Evolutionary conservation across 1,284 basidiomycete species (phyloP).

Genomic region (Boletus semigastroideus): DNA sequence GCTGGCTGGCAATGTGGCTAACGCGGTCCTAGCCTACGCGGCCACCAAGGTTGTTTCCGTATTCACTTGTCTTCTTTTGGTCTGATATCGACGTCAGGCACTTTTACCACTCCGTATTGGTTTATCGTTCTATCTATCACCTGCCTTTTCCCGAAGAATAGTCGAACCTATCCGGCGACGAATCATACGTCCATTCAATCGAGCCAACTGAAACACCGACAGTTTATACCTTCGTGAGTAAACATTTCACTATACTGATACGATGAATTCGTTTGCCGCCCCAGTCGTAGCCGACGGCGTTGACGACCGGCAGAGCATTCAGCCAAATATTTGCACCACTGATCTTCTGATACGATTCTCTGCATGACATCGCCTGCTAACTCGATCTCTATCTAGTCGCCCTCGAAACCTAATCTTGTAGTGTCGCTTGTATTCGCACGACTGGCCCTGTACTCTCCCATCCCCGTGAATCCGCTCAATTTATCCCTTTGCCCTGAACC

Average conservation of each 20-base stretch:
- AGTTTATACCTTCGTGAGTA: constrained; percentile 15
- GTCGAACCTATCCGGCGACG: constrained; percentile 54
- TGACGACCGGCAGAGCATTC: constrained; percentile 36
- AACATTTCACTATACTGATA: neutral
- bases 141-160: constrained; percentile 66
- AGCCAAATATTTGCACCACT: constrained; percentile 37
- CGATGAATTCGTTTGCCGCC: constrained; percentile 40
- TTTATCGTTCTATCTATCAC: constrained; percentile 72
- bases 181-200: constrained; percentile 25
- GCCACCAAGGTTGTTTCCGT: constrained; percentile 66
- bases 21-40: constrained; percentile 82
- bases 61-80: neutral
- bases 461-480: no score
- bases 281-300: constrained; percentile 35
- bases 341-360: constrained; percentile 11
- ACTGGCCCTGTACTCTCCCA: neutral
- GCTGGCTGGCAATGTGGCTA: constrained; percentile 70
- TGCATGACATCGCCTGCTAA: constrained; percentile 9
- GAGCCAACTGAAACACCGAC: neutral
- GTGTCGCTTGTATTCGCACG: neutral
- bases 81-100: constrained; percentile 49
- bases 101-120: constrained; percentile 68
- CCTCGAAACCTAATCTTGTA: neutral
- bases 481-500: no score
- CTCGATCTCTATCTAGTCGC: constrained; percentile 4